Base-by-base conservation (phyloP, 495 filamentous ascomycete genomes). In the Geoglossum glabrum region DNA sequence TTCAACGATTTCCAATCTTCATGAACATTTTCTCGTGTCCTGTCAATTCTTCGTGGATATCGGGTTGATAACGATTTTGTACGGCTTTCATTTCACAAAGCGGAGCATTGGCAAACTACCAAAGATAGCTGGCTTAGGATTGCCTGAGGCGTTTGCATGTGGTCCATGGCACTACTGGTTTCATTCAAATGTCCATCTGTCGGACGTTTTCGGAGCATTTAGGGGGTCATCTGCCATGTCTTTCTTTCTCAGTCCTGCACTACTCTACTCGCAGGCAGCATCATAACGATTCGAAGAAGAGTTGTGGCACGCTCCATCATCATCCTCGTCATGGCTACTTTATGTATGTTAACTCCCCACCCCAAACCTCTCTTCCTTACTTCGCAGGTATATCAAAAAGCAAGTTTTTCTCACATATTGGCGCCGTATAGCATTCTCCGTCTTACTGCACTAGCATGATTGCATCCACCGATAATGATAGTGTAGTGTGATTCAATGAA, bases 341-440 rank as follows among this genome's bases (percentile, higher is more conserved):
- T 52, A 60, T 69, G 67, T 69, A 69, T 59, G 66, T 68, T 69
- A 69, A 62, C 54, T 65, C 64, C 66, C 61, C 62, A 65, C 62
- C 63, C 59, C 25, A 66, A 63, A 65, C 63, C 65, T 63, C 30
- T 31, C 54, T 15, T 36, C 38, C 43, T 27, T 46, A 27, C 43
- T 36, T 58, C n/a, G 40, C 38, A 60, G 61, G 46, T 31, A 51
- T 54, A 38, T 52, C 3, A 58, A 47, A 58, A 47, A 54, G 25
- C 30, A 46, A 33, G 31, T 9, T 23, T 33, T 58, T 58, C 56
- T 58, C 56, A 58, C 46, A 58, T 51, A 34, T 38, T 28, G 54
- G 40, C 21, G 54, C 31, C 25, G 3, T 52, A 52, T 52, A 52
- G 49, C 30, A 52, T 52, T 52, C 49, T 52, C 28, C 23, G 19